Evolutionary conservation across 345 rosid genomes (phyloP).

Genomic region (Mercurialis annua): DNA sequence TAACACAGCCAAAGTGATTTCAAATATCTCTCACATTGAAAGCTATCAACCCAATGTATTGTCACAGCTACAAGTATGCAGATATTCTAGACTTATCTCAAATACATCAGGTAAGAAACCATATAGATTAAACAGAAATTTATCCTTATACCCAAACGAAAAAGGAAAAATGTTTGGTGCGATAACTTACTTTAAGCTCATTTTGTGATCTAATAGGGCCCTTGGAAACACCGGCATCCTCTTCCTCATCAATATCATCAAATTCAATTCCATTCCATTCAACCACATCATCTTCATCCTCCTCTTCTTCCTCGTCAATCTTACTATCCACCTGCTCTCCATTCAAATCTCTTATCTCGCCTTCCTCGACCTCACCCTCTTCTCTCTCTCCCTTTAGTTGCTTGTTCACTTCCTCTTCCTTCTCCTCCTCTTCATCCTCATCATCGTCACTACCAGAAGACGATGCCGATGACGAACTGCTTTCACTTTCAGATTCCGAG

Average conservation of each 20-base stretch:
- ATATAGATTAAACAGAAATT: slow-evolving; percentile 3
- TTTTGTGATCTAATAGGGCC: slow-evolving; percentile 81
- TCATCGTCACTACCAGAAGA: slow-evolving; percentile 27
- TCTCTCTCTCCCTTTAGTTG: background rate
- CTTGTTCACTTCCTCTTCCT: background rate
- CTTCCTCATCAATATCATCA: slow-evolving; percentile 43
- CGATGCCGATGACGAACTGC: slow-evolving; percentile 41
- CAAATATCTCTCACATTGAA: background rate
- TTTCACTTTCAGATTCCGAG: slow-evolving; percentile 40
- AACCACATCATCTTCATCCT: slow-evolving; percentile 42
- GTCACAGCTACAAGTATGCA: background rate
- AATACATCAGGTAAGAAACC: slow-evolving; percentile 7
- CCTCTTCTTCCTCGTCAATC: slow-evolving; percentile 28
- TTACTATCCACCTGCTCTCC: slow-evolving; percentile 11
- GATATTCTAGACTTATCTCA: background rate
- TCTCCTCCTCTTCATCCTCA: background rate
- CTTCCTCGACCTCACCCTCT: slow-evolving; percentile 27
- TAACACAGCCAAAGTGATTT: background rate
- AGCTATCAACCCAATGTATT: background rate
- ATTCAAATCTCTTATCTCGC: slow-evolving; percentile 20
- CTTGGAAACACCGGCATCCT: slow-evolving; percentile 34
- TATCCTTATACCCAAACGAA: slow-evolving; percentile 10
- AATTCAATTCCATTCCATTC: slow-evolving; percentile 47
- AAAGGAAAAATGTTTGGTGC: background rate
- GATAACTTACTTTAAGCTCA: slow-evolving; percentile 58